Evolutionary conservation across 2,329 filamentous ascomycete species (phyloP), one percentile per base, ranked within the genome.

Genomic region (Pseudocercospora pini-densiflorae): DNA sequence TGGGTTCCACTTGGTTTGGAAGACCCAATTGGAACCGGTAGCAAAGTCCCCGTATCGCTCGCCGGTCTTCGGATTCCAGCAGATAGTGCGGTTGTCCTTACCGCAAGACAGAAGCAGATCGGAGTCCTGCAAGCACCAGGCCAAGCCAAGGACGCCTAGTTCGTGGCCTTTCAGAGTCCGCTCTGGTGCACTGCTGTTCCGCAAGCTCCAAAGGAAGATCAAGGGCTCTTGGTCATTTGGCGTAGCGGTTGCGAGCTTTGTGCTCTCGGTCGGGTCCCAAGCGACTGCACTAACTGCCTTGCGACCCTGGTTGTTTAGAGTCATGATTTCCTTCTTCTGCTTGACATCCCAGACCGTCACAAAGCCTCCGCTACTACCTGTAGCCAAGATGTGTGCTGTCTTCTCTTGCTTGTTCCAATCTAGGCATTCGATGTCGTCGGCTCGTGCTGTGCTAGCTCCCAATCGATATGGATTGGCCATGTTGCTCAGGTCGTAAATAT

Each of bases 291-390:
- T 97, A 75, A 98, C 93, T 62, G 94, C 87, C 82, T 97, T 99
- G 69, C 95, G 89, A 77, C 92, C 95, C 70, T 85, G 84, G 77
- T 92, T 92, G 84, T 97, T 99, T 71, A 99, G 85, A 40, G 94
- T 97, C 80, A 99, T 83, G 63, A 94, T 97, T 73, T 97, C 93
- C 82, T 97, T 97, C 87, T 97, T 98, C 12, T 92, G 93, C 84
- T 97, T 97, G 71, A 98, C 86, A 81, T 99, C 95, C 95, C 95
- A 99, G 19, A 99, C 94, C 1, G 95, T 98, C 40, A 98, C 94
- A 76, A 98, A 97, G 4, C 95, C 95, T 59, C 93, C 94, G 68
- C 89, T 91, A 77, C 94, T 94, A 71, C 95, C 95, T 9, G 94
- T 98, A 19, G 94, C 95, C 72, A 99, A 83, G 78, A 99, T 99